A percentile compares a stretch with the other conserved stretches of the same genome.
phyloP scores from a whole-genome alignment of 768 basidiomycete species.

The Xerocomellus dryophilus region DNA sequence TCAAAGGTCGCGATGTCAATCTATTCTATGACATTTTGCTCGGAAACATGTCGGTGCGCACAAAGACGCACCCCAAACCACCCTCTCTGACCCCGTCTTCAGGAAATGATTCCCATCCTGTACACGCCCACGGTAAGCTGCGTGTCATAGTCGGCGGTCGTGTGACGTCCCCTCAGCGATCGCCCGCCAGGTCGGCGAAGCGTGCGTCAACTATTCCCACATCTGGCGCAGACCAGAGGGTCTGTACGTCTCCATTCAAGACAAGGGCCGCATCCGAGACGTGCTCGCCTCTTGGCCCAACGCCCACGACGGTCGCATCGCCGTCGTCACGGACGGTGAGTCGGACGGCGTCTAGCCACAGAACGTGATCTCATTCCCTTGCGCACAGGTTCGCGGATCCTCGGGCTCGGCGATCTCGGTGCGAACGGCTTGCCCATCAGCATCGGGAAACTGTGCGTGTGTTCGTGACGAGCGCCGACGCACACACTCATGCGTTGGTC shows the following conservation, averaged over 20 bases:
- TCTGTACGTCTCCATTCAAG: constrained; percentile 58
- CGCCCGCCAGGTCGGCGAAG: constrained; percentile 54
- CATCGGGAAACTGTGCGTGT: constrained; percentile 66
- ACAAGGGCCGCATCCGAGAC: constrained; percentile 61
- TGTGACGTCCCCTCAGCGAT: constrained; percentile 18
- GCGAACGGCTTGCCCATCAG: constrained; percentile 50
- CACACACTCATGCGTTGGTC: background rate
- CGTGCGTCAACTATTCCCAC: constrained; percentile 66
- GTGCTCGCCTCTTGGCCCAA: constrained; percentile 54
- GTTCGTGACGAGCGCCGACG: background rate
- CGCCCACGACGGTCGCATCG: constrained; percentile 50
- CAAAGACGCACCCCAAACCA: background rate
- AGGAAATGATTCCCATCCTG: constrained; percentile 63
- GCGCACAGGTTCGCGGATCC: constrained; percentile 61
- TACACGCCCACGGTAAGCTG: constrained; percentile 68
- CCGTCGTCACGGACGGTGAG: constrained; percentile 74
- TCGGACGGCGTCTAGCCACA: background rate
- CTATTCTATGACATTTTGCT: constrained; percentile 66
- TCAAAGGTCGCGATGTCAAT: constrained; percentile 59
- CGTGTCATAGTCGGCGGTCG: background rate
- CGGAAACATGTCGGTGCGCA: constrained; percentile 54
- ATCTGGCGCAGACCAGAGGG: constrained; percentile 66
- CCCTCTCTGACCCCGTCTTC: background rate
- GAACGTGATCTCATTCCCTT: background rate
- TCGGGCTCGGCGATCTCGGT: constrained; percentile 56